Evolutionary conservation across 2,329 filamentous ascomycete genomes (phyloP), one percentile per base, ranked within the genome.

Genomic region (Xylariaceae sp.): DNA sequence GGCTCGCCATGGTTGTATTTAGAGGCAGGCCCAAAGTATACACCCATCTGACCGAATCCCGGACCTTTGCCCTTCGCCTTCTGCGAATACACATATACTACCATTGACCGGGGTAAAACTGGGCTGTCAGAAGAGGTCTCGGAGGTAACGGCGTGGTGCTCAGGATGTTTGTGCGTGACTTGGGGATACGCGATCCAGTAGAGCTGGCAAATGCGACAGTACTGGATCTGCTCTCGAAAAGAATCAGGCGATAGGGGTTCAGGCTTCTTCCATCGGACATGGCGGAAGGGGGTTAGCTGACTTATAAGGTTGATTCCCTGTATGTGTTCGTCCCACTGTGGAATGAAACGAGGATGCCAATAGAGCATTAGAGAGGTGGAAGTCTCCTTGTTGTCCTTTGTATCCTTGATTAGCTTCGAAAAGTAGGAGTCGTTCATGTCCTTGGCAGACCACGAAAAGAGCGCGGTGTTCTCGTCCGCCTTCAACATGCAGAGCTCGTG

Each of bases 281-380:
- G 17, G 9, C 34, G 22, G 30, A 19, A 33, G 11, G 19, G 3
- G 8, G 19, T 15, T 11, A 29, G 15, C 12, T 24, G 0, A 17
- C 34, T 34, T 31, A 31, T 37, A 7, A 40, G n/a, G 12, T 11
- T 9, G 7, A 29, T 12, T 9, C 43, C 43, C 15, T 4, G 2
- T 15, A 45, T 38, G 17, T 45, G 43, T 22, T 45, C 43, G 18
- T 45, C 43, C 12, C 13, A 40, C 31, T 45, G 43, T 3, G 43
- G 43, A 6, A 42, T 35, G 16, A 45, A 45, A 2, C 32, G 32
- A 18, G 36, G 36, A 19, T 16, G 19, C 43, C 43, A 45, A 3
- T 33, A 19, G 15, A 33, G 16, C 15, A n/a, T 24, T 18, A 16
- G 13, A 11, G 18, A 34, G 15, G 15, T 19, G 37, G 30, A n/a